Conservation (phyloP, 768 basidiomycete species). For the Boletus subcaerulescens region DNA sequence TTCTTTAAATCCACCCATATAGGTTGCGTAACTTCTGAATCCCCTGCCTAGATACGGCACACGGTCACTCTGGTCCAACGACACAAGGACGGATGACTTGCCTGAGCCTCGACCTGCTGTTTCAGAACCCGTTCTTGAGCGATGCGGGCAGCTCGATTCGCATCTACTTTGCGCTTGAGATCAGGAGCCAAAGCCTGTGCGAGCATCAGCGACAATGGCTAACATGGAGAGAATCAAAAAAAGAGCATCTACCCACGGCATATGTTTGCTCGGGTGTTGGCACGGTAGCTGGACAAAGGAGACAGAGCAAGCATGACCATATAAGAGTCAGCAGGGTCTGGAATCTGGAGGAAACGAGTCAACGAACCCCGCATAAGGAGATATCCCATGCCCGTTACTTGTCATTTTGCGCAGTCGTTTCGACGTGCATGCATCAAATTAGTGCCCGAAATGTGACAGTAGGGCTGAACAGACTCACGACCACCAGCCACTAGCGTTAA, state of each 20-base stretch:
- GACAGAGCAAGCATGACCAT: conserved; percentile 1
- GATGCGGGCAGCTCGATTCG: conserved; percentile 48
- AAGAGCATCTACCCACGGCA: conserved; percentile 22
- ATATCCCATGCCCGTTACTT: conserved; percentile 59
- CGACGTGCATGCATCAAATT: background rate
- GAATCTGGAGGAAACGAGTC: conserved; percentile 7
- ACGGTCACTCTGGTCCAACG: conserved; percentile 2
- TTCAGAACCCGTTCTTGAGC: conserved; percentile 53
- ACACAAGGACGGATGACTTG: conserved; percentile 26
- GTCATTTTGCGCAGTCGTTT: conserved; percentile 1
- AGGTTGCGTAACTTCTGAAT: conserved; percentile 32
- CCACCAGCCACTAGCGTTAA: conserved; percentile 45
- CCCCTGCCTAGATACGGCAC: conserved; percentile 13
- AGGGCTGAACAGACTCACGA: conserved; percentile 38
- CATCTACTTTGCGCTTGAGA: conserved; percentile 61
- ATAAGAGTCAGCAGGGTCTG: conserved; percentile 2
- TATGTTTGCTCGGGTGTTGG: conserved; percentile 38
- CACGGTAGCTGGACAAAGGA: conserved; percentile 27
- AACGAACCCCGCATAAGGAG: conserved; percentile 56
- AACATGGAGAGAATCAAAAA: background rate
- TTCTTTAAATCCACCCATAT: conserved; percentile 32
- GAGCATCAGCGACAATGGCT: background rate
- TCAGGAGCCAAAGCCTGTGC: conserved; percentile 61
- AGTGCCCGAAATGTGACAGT: background rate
- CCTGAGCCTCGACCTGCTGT: conserved; percentile 53